A percentile compares a stretch with the other conserved stretches of the same genome.
These are phyloP conservation scores for Kwoniella sp. DNA, from an alignment of 768 basidiomycete species.

Conservation along the genomic window DNA sequence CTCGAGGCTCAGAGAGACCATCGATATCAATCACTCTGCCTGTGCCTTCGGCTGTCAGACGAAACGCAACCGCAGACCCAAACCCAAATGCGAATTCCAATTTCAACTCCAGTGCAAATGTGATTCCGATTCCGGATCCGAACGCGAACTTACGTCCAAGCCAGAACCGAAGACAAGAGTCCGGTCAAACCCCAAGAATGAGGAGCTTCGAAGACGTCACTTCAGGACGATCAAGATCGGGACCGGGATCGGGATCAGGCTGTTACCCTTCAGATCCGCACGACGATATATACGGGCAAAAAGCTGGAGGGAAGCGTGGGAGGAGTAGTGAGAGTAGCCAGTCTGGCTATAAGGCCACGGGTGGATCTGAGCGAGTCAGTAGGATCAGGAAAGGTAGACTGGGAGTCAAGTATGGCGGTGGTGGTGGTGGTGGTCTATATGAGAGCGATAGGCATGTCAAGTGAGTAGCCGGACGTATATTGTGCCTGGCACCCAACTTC, in stretches of 20 bases:
- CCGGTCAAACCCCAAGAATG: not conserved
- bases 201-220: not conserved
- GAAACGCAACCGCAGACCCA: too few species aligned
- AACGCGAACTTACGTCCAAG: too few species aligned
- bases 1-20: not conserved
- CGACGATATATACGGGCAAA: not conserved
- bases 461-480: too few species aligned
- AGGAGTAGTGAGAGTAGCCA: not conserved
- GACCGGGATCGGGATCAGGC: not conserved
- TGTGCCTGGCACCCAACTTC: too few species aligned
- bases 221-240: too few species aligned
- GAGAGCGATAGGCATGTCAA: conserved; percentile 6
- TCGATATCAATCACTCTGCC: too few species aligned
- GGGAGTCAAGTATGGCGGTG: conserved; percentile 12
- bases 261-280: not conserved
- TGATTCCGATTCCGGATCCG: too few species aligned
- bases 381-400: conserved; percentile 12
- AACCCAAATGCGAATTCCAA: not conserved
- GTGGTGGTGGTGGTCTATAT: not conserved
- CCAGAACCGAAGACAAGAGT: not conserved
- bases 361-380: not conserved
- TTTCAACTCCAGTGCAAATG: too few species aligned
- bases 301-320: not conserved
- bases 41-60: too few species aligned
- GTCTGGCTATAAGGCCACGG: not conserved